Evolutionary conservation across 306 rosid genomes (phyloP).

Genomic region (Sicyos baderoa): DNA sequence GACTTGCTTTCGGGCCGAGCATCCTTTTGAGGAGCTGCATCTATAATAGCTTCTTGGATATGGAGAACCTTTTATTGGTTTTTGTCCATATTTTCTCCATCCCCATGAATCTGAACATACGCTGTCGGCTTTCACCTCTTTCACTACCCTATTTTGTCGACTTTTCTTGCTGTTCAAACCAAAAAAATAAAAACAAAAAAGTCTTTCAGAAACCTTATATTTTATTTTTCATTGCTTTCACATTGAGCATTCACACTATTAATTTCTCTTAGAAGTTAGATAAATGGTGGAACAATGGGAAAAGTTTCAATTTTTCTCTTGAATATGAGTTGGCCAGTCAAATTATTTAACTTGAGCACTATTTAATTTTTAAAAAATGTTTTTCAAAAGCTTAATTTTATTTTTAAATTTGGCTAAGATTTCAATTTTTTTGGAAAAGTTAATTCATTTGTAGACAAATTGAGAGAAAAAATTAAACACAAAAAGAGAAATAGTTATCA

Average conservation of each 20-base stretch:
- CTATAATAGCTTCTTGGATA: slow-evolving; percentile 85
- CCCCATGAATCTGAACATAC: slow-evolving; percentile 64
- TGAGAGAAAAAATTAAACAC: too few species aligned
- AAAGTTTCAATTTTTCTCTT: background rate
- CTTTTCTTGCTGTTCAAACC: slow-evolving; percentile 42
- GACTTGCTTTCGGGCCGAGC: slow-evolving; percentile 77
- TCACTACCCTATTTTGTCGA: slow-evolving; percentile 47
- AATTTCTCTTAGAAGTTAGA: too few species aligned
- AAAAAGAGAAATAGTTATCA: too few species aligned
- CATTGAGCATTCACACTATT: background rate
- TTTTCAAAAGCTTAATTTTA: too few species aligned
- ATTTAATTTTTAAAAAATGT: too few species aligned
- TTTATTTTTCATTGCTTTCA: background rate
- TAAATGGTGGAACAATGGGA: too few species aligned
- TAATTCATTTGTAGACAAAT: too few species aligned
- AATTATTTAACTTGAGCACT: too few species aligned
- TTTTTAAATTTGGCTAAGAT: too few species aligned
- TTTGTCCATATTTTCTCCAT: slow-evolving; percentile 96
- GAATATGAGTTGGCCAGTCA: background rate
- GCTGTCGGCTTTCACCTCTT: slow-evolving; percentile 48
- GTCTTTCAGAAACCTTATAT: background rate
- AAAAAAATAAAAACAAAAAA: background rate
- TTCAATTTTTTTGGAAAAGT: too few species aligned
- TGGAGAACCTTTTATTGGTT: slow-evolving; percentile 91
- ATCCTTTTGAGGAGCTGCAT: slow-evolving; percentile 84